A percentile compares a stretch with the other conserved stretches of the same genome.
Conservation (phyloP, 2,329 filamentous ascomycete species). For the Ophiostoma ips region DNA sequence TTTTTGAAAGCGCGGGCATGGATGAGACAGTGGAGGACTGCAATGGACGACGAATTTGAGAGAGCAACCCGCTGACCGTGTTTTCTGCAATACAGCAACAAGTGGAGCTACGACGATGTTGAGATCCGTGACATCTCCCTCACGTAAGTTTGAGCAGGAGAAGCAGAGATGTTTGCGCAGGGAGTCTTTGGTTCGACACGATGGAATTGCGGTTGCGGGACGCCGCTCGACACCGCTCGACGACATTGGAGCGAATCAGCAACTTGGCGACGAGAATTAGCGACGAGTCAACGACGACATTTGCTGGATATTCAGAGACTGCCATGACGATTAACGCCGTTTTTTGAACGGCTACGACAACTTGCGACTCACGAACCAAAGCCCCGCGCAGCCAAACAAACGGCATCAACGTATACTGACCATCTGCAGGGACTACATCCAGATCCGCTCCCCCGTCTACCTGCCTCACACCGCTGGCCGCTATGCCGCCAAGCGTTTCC, state of each 20-base stretch:
- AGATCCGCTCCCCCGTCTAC: constrained; percentile 98
- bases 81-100: constrained; percentile 34
- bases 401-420: neutral
- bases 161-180: no score
- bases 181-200: no score
- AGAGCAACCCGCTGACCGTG: constrained; percentile 4
- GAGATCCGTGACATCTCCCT: constrained; percentile 99
- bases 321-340: no score
- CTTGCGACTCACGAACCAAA: no score
- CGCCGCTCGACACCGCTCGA: no score
- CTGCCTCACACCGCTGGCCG: constrained; percentile 96
- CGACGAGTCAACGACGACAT: no score
- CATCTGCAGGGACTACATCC: constrained; percentile 85
- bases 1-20: neutral
- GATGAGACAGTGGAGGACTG: neutral
- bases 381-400: no score
- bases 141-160: constrained; percentile 70
- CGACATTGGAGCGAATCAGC: no score
- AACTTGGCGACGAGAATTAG: no score
- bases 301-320: no score
- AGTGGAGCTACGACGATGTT: constrained; percentile 95
- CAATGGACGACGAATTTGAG: neutral
- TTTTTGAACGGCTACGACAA: no score
- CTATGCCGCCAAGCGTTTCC: constrained; percentile 99
- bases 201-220: no score